phyloP scores from a whole-genome alignment of 1,284 basidiomycete genomes.

The Rugosomyces carneus region DNA sequence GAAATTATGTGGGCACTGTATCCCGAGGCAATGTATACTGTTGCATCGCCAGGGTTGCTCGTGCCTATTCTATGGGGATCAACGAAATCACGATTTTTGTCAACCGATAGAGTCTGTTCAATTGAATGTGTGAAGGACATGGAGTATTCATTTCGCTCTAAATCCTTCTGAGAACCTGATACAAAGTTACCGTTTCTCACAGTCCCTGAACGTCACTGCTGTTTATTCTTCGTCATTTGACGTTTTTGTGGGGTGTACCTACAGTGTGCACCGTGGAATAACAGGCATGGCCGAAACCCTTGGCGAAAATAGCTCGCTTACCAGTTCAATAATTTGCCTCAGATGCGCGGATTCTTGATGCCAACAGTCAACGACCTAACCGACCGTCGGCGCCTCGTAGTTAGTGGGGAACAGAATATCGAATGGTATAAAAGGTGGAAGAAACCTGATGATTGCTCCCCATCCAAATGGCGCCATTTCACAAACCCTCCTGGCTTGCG shows the following conservation, averaged over 20 bases:
- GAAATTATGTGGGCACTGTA: neutral
- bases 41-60: neutral
- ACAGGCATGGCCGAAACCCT: neutral
- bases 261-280: too few relatives aligned
- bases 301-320: neutral
- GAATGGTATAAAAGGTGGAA: neutral
- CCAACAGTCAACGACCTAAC: neutral
- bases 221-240: too few relatives aligned
- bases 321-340: neutral
- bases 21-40: neutral
- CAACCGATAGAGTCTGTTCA: neutral
- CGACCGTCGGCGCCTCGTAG: neutral
- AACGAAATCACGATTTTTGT: neutral
- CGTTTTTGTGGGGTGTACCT: too few relatives aligned
- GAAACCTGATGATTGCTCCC: neutral
- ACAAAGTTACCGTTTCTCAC: too few relatives aligned
- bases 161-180: too few relatives aligned
- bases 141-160: neutral
- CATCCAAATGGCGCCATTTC: neutral
- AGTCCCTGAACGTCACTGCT: too few relatives aligned
- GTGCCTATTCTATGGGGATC: neutral
- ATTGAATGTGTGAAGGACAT: neutral
- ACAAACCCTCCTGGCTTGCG: neutral
- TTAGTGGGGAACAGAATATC: neutral
- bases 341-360: neutral